Evolutionary conservation across 1,284 basidiomycete species (phyloP), one percentile per base, ranked within the genome.

Genomic region (Sphagnurus paluster): DNA sequence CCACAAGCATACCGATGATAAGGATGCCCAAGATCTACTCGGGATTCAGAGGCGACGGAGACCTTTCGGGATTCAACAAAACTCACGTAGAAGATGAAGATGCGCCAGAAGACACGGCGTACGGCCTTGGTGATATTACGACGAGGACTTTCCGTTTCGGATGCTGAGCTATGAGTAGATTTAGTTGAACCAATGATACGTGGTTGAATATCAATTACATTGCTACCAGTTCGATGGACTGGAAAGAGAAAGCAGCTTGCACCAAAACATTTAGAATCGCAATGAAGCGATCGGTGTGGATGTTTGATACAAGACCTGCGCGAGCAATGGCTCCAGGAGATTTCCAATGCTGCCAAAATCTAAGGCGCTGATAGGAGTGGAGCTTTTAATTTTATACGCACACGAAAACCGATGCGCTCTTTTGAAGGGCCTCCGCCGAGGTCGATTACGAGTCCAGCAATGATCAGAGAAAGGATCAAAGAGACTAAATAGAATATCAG

Each of bases 241-340:
- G 82, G 74, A 86, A 89, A 2, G 87, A 90, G 74, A 91, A 94
- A 2, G 84, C 86, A 9, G 90, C 88, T 61, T 90, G 87, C 17
- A 90, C 79, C 39, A 91, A 65, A 19, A 84, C 82, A 45, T 70
- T 74, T 43, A 89, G 67, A 56, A 91, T 77, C 13, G 74, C 87
- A 19, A 90, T 72, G 71, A 86, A 91, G 17, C 79, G 72, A 55
- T 85, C 84, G 1, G 71, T 66, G 42, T 61, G 57, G 28, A 68
- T 50, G 44, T 72, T 74, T 3, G 64, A 65, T 37, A 76, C 73
- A 35, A 81, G 64, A 14, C 71, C 71, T 5, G 75, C 69, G 21
- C 73, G 60, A 13, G 64, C 67, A 42, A 88, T 60, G 1, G 84
- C 74, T 14, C 86, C 87, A 4, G 85, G 84, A 56, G 85, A 65